phyloP scores from a whole-genome alignment of 1,139 yeast genomes.

The Hanseniaspora uvarum region DNA sequence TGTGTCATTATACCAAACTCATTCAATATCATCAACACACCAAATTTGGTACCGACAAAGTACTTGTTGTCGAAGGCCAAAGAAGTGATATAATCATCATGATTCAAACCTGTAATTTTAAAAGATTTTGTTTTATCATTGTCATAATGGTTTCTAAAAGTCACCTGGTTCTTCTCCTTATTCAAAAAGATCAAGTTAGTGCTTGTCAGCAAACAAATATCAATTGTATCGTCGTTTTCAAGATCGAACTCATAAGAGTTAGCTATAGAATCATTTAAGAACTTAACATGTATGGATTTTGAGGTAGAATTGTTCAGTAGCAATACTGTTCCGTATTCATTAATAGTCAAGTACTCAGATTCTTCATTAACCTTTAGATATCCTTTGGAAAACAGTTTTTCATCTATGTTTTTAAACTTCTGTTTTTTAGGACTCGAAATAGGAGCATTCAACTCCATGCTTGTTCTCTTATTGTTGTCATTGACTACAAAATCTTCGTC shows the following conservation, averaged over 20 bases:
- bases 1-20: constrained; percentile 8
- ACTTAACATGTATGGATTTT: not conserved
- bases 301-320: not conserved
- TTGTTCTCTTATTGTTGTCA: not conserved
- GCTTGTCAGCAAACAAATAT: not conserved
- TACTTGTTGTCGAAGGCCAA: not conserved
- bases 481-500: constrained; percentile 5
- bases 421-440: not conserved
- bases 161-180: not conserved
- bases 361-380: not conserved
- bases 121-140: not conserved
- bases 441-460: not conserved
- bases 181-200: not conserved
- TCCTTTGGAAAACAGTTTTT: constrained; percentile 6
- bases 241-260: constrained; percentile 11
- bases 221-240: not conserved
- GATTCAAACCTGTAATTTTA: not conserved
- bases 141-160: constrained; percentile 1
- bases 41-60: not conserved
- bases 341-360: constrained; percentile 9
- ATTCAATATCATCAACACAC: not conserved
- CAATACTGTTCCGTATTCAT: constrained; percentile 6
- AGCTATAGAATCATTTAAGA: not conserved
- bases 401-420: not conserved
- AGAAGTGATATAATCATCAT: not conserved